A percentile compares a stretch with the other conserved stretches of the same genome.
Evolutionary conservation across 1,139 yeast genomes (phyloP).

Genomic region (Lodderomyces metapsilosis): DNA sequence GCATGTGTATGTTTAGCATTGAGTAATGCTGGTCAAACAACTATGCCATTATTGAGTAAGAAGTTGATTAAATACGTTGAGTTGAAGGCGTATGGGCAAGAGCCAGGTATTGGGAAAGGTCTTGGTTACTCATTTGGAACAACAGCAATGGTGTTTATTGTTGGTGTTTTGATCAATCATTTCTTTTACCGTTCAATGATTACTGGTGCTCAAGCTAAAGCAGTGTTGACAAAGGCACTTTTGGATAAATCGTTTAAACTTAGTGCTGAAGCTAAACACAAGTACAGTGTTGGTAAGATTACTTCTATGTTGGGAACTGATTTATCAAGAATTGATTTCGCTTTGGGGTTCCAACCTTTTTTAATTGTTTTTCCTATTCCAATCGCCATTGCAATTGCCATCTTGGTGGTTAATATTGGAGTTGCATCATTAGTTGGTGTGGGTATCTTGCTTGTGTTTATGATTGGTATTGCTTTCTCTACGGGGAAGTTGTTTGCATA

Average conservation of each 20-base stretch:
- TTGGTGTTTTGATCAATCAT: constrained; percentile 27
- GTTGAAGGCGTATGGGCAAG: constrained; percentile 21
- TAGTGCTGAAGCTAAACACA: constrained; percentile 56
- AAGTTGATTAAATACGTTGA: constrained; percentile 44
- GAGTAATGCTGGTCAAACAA: constrained; percentile 51
- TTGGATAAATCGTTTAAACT: constrained; percentile 65
- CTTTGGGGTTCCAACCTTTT: constrained; percentile 33
- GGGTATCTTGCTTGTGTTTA: constrained; percentile 28
- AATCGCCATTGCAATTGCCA: constrained; percentile 30
- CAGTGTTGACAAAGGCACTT: constrained; percentile 64
- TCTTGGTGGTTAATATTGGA: constrained; percentile 35
- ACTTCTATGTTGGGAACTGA: constrained; percentile 51
- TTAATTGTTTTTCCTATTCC: constrained; percentile 29
- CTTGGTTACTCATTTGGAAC: constrained; percentile 29
- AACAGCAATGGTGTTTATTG: constrained; percentile 20
- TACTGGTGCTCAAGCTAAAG: constrained; percentile 66
- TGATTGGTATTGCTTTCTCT: constrained; percentile 21
- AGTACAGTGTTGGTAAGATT: constrained; percentile 63
- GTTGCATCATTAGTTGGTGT: constrained; percentile 36
- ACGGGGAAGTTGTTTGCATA: constrained; percentile 27
- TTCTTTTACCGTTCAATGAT: constrained; percentile 30
- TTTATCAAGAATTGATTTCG: constrained; percentile 36
- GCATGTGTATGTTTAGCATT: constrained; percentile 39
- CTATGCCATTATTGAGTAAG: constrained; percentile 49
- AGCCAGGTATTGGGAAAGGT: constrained; percentile 26